Percentiles rank a stretch among this genome's conserved stretches.
Evolutionary conservation across 345 rosid genomes (phyloP).

Genomic region (Arabidopsis arenosa): DNA sequence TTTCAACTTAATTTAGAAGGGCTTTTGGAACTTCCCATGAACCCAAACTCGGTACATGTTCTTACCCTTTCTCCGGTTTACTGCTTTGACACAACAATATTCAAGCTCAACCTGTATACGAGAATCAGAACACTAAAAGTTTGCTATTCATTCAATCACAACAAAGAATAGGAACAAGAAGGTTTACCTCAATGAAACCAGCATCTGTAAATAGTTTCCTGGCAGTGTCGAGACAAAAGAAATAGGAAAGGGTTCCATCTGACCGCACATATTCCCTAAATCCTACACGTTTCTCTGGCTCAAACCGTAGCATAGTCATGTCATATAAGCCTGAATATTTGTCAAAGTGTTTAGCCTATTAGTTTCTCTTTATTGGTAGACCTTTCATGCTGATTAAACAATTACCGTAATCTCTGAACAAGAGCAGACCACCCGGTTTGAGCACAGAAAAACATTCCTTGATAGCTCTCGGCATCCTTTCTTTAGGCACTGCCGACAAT

Average conservation of each 20-base stretch:
- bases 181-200: constrained; percentile 78
- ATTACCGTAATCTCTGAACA: constrained; percentile 87
- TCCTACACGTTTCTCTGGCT: constrained; percentile 68
- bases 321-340: constrained; percentile 79
- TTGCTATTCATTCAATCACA: not conserved
- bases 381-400: too few species aligned
- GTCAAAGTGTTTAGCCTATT: constrained; percentile 35
- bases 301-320: constrained; percentile 91
- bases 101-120: constrained; percentile 76
- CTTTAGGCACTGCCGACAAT: constrained; percentile 78
- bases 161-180: not conserved
- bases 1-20: constrained; percentile 36
- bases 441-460: constrained; percentile 67
- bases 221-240: constrained; percentile 71
- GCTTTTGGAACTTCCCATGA: constrained; percentile 90
- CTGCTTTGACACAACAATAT: constrained; percentile 77
- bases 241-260: constrained; percentile 89
- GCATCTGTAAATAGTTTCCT: constrained; percentile 63
- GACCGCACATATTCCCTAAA: constrained; percentile 78
- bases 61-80: constrained; percentile 72
- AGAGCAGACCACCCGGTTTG: constrained; percentile 80
- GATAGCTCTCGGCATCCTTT: constrained; percentile 68
- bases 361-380: not conserved
- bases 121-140: not conserved
- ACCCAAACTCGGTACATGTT: constrained; percentile 88